These are phyloP conservation scores for Logfia minima DNA, from an alignment of 129 eudicot genomes.

Conservation along the genomic window DNA sequence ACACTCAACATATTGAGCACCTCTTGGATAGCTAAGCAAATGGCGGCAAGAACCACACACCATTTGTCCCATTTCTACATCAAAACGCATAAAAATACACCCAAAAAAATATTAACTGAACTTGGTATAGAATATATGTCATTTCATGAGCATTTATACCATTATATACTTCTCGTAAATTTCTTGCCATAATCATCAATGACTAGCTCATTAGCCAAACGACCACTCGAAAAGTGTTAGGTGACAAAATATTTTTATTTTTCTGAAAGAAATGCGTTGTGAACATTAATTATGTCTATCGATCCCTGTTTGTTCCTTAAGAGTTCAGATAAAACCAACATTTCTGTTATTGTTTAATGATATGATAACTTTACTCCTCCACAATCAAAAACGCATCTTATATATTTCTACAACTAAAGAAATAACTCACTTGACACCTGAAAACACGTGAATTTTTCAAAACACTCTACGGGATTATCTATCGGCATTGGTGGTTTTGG, in stretches of 20 bases:
- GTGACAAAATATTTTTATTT: not conserved
- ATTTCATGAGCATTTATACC: conserved; percentile 7
- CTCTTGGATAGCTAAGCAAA: conserved; percentile 75
- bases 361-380: not conserved
- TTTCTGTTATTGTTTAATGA: not conserved
- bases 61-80: conserved; percentile 83
- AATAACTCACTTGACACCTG: not conserved
- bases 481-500: conserved; percentile 29
- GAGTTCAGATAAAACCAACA: not conserved
- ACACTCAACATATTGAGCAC: conserved; percentile 79
- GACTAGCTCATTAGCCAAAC: not conserved
- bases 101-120: not conserved
- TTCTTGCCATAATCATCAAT: conserved; percentile 9
- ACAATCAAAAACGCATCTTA: conserved; percentile 2
- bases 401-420: not conserved
- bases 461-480: conserved; percentile 40
- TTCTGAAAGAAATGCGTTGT: not conserved
- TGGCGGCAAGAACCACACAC: conserved; percentile 96
- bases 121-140: not conserved
- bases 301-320: not conserved
- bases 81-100: not conserved
- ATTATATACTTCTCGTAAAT: not conserved
- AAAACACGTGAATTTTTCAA: not conserved
- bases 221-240: not conserved
- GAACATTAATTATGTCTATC: not conserved